Evolutionary conservation across 208 protist genomes (phyloP).

Genomic region (Endotrypanum monterogeii): DNA sequence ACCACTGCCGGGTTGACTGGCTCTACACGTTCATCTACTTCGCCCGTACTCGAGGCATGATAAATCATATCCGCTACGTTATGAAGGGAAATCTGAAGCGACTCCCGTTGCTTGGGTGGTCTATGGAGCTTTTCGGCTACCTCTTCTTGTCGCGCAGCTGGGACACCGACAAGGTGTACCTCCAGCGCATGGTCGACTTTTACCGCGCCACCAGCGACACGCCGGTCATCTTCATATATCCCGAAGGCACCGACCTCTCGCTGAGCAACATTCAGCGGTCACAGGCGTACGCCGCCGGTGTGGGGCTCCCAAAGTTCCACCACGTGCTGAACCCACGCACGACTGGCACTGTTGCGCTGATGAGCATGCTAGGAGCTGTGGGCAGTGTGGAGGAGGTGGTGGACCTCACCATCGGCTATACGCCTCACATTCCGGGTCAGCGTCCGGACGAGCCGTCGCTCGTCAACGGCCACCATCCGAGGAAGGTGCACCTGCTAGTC

Average conservation of each 20-base stretch:
- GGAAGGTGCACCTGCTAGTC: conserved; percentile 76
- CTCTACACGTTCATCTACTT: conserved; percentile 57
- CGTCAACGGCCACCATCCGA: conserved; percentile 68
- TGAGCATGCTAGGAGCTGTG: conserved; percentile 62
- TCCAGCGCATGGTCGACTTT: conserved; percentile 60
- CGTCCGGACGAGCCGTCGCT: conserved; percentile 72
- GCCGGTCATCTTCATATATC: conserved; percentile 73
- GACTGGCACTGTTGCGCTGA: conserved; percentile 70
- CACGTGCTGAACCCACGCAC: conserved; percentile 86
- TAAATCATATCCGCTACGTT: conserved; percentile 60
- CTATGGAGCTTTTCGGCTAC: conserved; percentile 82
- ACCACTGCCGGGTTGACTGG: conserved; percentile 85
- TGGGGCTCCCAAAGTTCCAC: conserved; percentile 58
- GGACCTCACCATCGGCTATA: conserved; percentile 90
- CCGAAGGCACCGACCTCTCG: conserved; percentile 88
- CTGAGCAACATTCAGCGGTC: conserved; percentile 64
- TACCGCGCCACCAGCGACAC: conserved; percentile 40
- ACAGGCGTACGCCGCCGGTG: conserved; percentile 53
- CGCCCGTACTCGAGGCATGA: conserved; percentile 29
- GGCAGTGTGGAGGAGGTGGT: conserved; percentile 79
- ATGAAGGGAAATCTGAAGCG: conserved; percentile 59
- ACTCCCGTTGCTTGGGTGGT: conserved; percentile 73
- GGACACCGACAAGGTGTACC: conserved; percentile 66
- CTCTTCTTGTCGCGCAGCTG: conserved; percentile 86
- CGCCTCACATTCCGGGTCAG: conserved; percentile 48